Conservation (phyloP, 2,329 filamentous ascomycete genomes). For the Graphilbum fragrans region DNA sequence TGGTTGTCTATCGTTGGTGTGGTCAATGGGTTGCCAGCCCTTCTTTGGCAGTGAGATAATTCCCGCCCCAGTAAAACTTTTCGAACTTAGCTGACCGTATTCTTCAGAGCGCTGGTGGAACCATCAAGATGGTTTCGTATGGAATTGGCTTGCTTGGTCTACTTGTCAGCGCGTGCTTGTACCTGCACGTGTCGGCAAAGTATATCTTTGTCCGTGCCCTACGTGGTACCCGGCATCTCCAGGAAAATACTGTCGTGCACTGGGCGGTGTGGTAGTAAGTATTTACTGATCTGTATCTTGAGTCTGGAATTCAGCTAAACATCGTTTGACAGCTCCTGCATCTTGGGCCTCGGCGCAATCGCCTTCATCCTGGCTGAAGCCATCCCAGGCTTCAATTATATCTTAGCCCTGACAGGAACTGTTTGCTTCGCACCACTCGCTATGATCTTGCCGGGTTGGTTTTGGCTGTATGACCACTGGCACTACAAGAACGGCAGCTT, state of each 20-base stretch:
- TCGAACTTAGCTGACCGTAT: not conserved
- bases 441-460: conserved; percentile 6
- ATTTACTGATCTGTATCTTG: not conserved
- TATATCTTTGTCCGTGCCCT: conserved; percentile 21
- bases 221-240: conserved; percentile 16
- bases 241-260: conserved; percentile 16
- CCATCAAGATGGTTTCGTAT: conserved; percentile 49
- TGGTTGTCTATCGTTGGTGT: conserved; percentile 44
- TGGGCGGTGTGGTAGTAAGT: conserved; percentile 16
- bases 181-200: conserved; percentile 16
- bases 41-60: conserved; percentile 25
- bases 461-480: conserved; percentile 5
- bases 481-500: conserved; percentile 26
- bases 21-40: conserved; percentile 52
- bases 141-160: conserved; percentile 45
- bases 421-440: conserved; percentile 8
- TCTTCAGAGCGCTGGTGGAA: conserved; percentile 35
- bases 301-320: too few species aligned
- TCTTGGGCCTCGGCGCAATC: not conserved
- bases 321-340: not conserved
- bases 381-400: conserved; percentile 9
- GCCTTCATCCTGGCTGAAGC: conserved; percentile 5
- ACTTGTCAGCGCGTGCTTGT: conserved; percentile 25
- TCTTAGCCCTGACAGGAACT: conserved; percentile 5
- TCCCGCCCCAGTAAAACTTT: not conserved